Base-by-base conservation (phyloP, 495 filamentous ascomycete genomes). In the Daldinia loculata region DNA sequence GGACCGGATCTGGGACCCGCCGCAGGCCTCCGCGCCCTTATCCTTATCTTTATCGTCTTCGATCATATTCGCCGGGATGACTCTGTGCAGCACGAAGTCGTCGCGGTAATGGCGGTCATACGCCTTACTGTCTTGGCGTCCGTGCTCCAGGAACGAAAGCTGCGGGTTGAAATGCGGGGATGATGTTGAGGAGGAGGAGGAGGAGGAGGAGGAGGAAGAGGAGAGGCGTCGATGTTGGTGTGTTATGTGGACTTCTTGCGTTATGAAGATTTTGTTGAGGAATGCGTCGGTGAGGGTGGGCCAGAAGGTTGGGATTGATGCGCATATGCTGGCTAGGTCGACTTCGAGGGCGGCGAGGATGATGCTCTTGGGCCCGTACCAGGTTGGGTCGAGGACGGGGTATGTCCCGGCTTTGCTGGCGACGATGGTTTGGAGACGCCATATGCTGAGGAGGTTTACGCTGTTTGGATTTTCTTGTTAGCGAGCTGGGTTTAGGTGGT, bases 271-370 rank as follows among this genome's bases (percentile, higher is more conserved):
- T 41, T 24, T 63, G 50, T 72, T 71, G 17, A 62, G 51, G 36
- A 71, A 43, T 22, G 63, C 52, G 29, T 72, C 61, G 15, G 53
- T 38, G 15, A 80, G 63, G 9, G 72, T 52, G 1, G 78, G 78
- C 70, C 72, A 78, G 70, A 80, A 78, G 14, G 75, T 74, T 24
- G 78, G 78, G 26, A 78, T 68, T 26, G 78, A 80, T 0, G 76
- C 78, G 62, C 76, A 76, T 26, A 80, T 80, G 58, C 74, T 72
- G n/a, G 76, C 78, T 6, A 80, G 69, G 69, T 80, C 76, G 36
- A 80, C 78, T 45, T 80, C 78, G 63, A 80, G 64, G 8, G 71
- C 69, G 29, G 67, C 84, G 72, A 71, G 72, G 52, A 77, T 66
- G 39, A 78, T 77, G 57, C 61, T 66, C 41, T 58, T 67, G 19